Evolutionary conservation across 2,329 filamentous ascomycete genomes (phyloP).

Genomic region (Ophiostoma pallidulum): DNA sequence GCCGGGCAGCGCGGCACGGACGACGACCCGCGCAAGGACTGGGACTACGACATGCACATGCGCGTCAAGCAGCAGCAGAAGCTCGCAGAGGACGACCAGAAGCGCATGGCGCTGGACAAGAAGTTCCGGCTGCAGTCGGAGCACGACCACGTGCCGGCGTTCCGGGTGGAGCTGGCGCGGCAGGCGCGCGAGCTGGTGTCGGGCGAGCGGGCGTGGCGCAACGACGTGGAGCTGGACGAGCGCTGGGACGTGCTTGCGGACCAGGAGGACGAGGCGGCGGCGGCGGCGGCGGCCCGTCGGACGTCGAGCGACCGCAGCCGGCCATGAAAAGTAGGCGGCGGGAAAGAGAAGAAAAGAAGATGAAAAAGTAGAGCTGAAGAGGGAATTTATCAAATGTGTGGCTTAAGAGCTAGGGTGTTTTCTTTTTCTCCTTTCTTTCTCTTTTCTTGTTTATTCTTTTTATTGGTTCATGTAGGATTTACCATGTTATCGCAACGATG

Average conservation of each 20-base stretch:
- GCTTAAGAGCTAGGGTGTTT: too few relatives aligned
- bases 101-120: conserved; percentile 16
- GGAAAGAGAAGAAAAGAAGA: too few relatives aligned
- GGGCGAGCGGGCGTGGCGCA: conserved; percentile 53
- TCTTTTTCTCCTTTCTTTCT: background rate
- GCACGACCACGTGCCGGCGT: conserved; percentile 28
- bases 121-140: conserved; percentile 23
- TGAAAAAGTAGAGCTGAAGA: background rate
- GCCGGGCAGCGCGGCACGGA: conserved; percentile 11
- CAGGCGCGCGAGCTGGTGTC: conserved; percentile 55
- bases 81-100: conserved; percentile 24
- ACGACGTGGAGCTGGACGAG: conserved; percentile 34
- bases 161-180: conserved; percentile 34
- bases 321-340: conserved; percentile 8
- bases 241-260: conserved; percentile 34
- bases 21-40: conserved; percentile 32
- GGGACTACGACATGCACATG: conserved; percentile 52
- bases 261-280: conserved; percentile 16
- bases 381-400: too few relatives aligned
- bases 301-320: conserved; percentile 17
- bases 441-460: background rate
- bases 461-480: conserved; percentile 9
- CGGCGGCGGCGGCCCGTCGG: too few relatives aligned
- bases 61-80: conserved; percentile 18
- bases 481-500: too few relatives aligned